Evolutionary conservation across 768 basidiomycete genomes (phyloP), one percentile per base, ranked within the genome.

Genomic region (Kwoniella sp.): DNA sequence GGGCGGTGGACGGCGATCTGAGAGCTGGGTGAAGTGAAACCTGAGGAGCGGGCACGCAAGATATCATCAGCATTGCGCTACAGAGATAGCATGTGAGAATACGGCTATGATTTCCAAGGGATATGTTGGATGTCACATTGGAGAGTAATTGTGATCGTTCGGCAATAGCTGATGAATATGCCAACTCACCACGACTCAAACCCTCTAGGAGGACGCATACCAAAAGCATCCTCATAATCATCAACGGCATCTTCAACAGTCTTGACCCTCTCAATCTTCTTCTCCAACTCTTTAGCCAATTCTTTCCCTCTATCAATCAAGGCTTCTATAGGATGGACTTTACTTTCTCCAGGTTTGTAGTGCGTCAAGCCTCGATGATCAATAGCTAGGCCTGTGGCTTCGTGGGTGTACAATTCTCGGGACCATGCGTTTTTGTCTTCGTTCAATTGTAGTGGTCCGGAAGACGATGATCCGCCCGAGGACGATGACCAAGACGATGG

Each of bases 121-220:
- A n/a, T n/a, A n/a, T n/a, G n/a, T n/a, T n/a, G n/a, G n/a, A n/a
- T n/a, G n/a, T n/a, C n/a, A n/a, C n/a, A n/a, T 33, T 33, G 33
- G 33, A 33, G 13, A 44, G 40, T n/a, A n/a, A n/a, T n/a, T n/a
- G n/a, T n/a, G n/a, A n/a, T n/a, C n/a, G n/a, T n/a, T n/a, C n/a
- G n/a, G n/a, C n/a, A n/a, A n/a, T n/a, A n/a, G n/a, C n/a, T n/a
- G n/a, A n/a, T n/a, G n/a, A n/a, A n/a, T n/a, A n/a, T 54, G 37
- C 17, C 3, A 6, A 63, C 69, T 24, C 37, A 74, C 73, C 73
- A 74, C 10, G 53, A 47, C 4, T 75, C 70, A 50, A 72, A 75
- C 12, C 70, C 70, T 24, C 55, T 68, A 0, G 73, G 73, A 29
- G 73, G 73, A 19, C 58, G 55, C 64, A 75, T 59, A 12, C 68